phyloP scores from a whole-genome alignment of 2,329 filamentous ascomycete genomes.

The Fusarium tupiense region DNA sequence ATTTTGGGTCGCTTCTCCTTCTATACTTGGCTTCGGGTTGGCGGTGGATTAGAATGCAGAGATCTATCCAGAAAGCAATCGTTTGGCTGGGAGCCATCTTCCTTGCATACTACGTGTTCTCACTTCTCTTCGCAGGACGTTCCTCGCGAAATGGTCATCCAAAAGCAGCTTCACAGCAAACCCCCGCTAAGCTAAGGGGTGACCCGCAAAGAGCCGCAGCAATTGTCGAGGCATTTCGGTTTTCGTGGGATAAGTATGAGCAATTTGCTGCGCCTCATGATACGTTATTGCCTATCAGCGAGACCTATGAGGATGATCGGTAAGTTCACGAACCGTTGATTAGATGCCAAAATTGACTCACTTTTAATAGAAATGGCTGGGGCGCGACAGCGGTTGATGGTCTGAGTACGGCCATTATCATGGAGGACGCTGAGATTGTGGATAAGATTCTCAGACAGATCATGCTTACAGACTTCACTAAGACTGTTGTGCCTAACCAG shows the following conservation, averaged over 20 bases:
- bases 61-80: not conserved
- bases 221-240: conserved; percentile 21
- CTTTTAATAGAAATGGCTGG: conserved; percentile 27
- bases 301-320: conserved; percentile 29
- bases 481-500: not conserved
- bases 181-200: not conserved
- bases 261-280: conserved; percentile 31
- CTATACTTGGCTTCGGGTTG: accelerated
- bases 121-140: not conserved
- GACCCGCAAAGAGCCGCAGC: conserved; percentile 17
- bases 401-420: conserved; percentile 32
- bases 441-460: conserved; percentile 29
- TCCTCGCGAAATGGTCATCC: not conserved
- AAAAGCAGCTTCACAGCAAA: accelerated
- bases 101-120: not conserved
- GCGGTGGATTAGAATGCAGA: not conserved
- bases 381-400: conserved; percentile 35
- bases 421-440: conserved; percentile 28
- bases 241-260: conserved; percentile 35
- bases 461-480: conserved; percentile 23
- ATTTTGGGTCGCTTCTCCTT: accelerated
- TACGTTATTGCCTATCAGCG: conserved; percentile 16
- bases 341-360: not conserved
- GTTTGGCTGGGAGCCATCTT: conserved; percentile 16
- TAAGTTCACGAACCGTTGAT: not conserved